Conservation (phyloP, 108 stramenopile species). For the Bacterosira constricta region DNA sequence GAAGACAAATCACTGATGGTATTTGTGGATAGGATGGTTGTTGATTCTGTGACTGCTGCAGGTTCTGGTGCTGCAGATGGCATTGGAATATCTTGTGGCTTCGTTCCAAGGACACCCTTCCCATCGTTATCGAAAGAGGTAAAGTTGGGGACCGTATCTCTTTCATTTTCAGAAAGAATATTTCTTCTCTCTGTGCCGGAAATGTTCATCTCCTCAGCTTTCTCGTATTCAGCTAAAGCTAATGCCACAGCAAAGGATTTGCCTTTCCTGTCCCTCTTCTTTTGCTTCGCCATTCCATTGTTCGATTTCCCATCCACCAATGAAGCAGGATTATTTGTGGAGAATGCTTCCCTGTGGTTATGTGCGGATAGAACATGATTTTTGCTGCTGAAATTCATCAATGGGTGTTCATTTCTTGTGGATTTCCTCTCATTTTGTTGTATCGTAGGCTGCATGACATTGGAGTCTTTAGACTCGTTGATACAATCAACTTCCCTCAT, state of each 20-base stretch:
- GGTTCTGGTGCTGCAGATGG: background rate
- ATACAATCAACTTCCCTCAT: background rate
- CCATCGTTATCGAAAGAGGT: no score
- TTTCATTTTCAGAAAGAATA: background rate
- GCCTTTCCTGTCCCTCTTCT: background rate
- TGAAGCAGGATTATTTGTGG: no score
- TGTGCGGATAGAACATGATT: no score
- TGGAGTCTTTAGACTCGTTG: background rate
- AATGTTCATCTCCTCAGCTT: background rate
- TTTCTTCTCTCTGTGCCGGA: background rate
- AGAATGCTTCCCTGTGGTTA: no score
- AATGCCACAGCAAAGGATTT: background rate
- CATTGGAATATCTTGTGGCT: background rate
- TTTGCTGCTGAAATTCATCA: no score
- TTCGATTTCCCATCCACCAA: background rate
- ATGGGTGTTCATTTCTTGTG: no score
- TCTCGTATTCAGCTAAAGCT: background rate
- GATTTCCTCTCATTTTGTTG: no score
- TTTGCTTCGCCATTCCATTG: background rate
- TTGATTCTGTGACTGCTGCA: background rate
- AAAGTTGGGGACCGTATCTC: background rate
- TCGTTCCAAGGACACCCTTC: background rate
- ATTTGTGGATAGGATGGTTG: background rate
- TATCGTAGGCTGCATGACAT: no score
- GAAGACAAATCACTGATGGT: background rate